Percentiles rank a stretch among this genome's conserved stretches.
These are phyloP conservation scores for Auxenochlorella protothecoides DNA, from an alignment of 139 green algal species.

Conservation along the genomic window DNA sequence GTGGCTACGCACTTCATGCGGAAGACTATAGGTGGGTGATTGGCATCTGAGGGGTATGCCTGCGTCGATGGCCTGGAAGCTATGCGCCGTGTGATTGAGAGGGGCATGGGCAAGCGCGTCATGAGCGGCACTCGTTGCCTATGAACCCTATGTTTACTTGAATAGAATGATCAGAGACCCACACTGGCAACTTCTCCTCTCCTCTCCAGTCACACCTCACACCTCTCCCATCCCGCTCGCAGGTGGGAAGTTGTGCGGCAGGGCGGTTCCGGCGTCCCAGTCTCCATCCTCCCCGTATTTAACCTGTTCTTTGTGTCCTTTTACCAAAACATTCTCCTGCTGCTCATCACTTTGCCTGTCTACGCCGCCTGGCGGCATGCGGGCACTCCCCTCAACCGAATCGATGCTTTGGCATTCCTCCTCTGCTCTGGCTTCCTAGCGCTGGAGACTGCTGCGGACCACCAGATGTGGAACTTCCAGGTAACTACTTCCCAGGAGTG, in stretches of 20 bases:
- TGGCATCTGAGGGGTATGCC: neutral
- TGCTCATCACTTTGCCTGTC: slow-evolving; percentile 1
- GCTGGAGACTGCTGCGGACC: slow-evolving; percentile 19
- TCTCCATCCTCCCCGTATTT: slow-evolving; percentile 6
- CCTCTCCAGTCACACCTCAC: neutral
- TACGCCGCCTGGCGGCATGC: slow-evolving; percentile 18
- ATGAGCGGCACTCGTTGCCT: too few relatives aligned
- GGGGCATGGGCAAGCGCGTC: too few relatives aligned
- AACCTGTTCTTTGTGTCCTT: slow-evolving; percentile 24
- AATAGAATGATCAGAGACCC: too few relatives aligned
- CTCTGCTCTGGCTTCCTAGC: slow-evolving; percentile 10
- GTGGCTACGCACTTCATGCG: slow-evolving; percentile 15
- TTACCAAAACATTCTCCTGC: slow-evolving; percentile 20
- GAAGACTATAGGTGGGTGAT: slow-evolving; percentile 24
- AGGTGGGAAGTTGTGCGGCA: too few relatives aligned
- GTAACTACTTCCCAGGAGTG: neutral
- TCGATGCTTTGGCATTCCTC: slow-evolving; percentile 11
- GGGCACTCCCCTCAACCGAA: neutral
- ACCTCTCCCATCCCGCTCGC: neutral
- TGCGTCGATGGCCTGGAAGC: neutral
- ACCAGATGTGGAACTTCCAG: slow-evolving; percentile 30
- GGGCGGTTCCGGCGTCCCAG: too few relatives aligned
- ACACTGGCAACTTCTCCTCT: too few relatives aligned
- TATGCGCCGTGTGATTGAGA: neutral
- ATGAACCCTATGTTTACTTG: too few relatives aligned